These are phyloP conservation scores for Pseudogymnoascus sp. DNA, from an alignment of 2,329 filamentous ascomycete genomes.

Conservation along the genomic window DNA sequence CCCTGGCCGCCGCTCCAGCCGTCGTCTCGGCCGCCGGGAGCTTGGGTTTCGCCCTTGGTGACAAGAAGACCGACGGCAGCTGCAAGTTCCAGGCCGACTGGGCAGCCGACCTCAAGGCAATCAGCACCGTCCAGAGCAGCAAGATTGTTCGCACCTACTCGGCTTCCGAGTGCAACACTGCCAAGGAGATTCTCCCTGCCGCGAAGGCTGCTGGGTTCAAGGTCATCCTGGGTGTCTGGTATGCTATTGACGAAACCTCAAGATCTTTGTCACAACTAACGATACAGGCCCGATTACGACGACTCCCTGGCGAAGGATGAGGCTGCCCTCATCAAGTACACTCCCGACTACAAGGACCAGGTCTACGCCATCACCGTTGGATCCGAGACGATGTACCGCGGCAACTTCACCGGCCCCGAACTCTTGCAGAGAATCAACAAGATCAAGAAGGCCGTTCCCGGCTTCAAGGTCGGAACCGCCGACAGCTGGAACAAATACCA, in stretches of 20 bases:
- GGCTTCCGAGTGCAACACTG: constrained; percentile 59
- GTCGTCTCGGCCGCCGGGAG: constrained; percentile 46
- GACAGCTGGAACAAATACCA: constrained; percentile 69
- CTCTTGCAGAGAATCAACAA: constrained; percentile 56
- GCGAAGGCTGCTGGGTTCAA: constrained; percentile 59
- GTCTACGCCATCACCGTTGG: constrained; percentile 66
- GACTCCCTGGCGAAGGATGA: constrained; percentile 56
- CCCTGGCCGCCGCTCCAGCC: constrained; percentile 36
- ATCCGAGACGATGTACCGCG: constrained; percentile 64
- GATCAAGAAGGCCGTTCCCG: constrained; percentile 49
- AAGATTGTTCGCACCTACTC: constrained; percentile 61
- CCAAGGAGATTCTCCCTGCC: constrained; percentile 56
- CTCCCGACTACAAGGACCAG: constrained; percentile 45
- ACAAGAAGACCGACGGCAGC: constrained; percentile 51
- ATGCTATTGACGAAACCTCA: constrained; percentile 23
- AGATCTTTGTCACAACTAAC: not conserved
- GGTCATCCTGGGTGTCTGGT: constrained; percentile 67
- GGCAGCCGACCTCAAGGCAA: constrained; percentile 56
- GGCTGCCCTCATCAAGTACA: constrained; percentile 46
- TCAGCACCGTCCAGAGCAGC: constrained; percentile 42
- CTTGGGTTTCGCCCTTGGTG: constrained; percentile 61
- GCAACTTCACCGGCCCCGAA: constrained; percentile 55
- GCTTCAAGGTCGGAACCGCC: constrained; percentile 57
- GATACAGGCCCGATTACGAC: constrained; percentile 52
- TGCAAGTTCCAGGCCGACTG: constrained; percentile 62